Percentiles rank a stretch among this genome's conserved stretches.
phyloP scores from a whole-genome alignment of 352 stramenopile species.

The Phytophthora aleatoria region DNA sequence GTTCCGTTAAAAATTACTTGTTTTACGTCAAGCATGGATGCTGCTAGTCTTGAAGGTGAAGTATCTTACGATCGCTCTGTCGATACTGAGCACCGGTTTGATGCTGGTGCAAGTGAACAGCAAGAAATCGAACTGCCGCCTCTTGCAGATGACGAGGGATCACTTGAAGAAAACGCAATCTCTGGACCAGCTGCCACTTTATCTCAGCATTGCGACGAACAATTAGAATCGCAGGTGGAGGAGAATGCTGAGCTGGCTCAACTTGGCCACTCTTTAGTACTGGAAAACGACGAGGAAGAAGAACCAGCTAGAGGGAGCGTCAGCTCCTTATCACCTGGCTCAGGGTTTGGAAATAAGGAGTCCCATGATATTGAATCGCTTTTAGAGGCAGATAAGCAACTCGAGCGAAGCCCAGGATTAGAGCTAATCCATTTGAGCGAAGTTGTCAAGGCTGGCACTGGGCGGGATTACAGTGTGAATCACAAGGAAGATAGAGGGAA shows the following conservation, averaged over 20 bases:
- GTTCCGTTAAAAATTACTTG: slow-evolving; percentile 9
- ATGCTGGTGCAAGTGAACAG: not conserved
- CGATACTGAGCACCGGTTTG: not conserved
- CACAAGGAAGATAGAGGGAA: no score
- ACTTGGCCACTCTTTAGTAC: not conserved
- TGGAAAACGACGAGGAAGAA: not conserved
- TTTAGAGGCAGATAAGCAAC: not conserved
- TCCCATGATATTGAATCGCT: not conserved
- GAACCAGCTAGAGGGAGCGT: not conserved
- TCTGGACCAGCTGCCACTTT: not conserved
- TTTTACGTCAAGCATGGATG: not conserved
- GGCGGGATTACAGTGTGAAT: not conserved
- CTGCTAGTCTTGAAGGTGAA: not conserved
- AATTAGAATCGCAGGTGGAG: not conserved
- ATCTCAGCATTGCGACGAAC: not conserved
- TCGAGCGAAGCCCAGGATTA: not conserved
- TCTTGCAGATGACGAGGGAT: not conserved
- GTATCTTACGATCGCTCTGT: not conserved
- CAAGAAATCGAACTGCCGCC: not conserved
- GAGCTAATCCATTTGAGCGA: not conserved
- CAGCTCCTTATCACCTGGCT: not conserved
- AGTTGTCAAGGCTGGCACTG: not conserved
- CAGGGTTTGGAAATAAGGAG: not conserved
- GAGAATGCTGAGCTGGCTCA: not conserved
- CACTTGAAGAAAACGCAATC: not conserved